These are phyloP conservation scores for Ogataea nakhonphanomensis DNA, from an alignment of 805 yeast species.

Conservation along the genomic window DNA sequence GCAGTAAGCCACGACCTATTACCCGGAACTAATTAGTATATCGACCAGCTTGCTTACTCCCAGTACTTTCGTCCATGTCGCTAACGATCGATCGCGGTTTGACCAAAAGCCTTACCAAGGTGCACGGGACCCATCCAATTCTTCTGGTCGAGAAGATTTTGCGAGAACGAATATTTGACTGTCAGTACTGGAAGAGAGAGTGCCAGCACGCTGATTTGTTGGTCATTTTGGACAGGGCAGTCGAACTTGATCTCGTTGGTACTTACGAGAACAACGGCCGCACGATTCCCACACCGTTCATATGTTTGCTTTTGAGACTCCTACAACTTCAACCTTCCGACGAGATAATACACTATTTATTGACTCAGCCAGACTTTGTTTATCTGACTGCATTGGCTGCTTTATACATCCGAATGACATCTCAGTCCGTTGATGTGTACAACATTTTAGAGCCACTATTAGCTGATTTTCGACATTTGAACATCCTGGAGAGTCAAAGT, in stretches of 20 bases:
- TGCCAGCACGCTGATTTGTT: constrained; percentile 46
- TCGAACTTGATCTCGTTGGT: constrained; percentile 47
- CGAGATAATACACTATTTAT: constrained; percentile 52
- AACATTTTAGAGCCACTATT: constrained; percentile 50
- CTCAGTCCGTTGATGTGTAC: constrained; percentile 45
- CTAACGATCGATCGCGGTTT: constrained; percentile 36
- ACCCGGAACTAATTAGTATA: constrained; percentile 9
- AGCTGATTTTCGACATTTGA: constrained; percentile 67
- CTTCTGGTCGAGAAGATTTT: constrained; percentile 55
- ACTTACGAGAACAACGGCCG: constrained; percentile 33
- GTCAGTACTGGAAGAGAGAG: constrained; percentile 54
- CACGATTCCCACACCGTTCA: constrained; percentile 64
- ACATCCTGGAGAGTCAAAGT: constrained; percentile 41
- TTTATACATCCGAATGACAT: constrained; percentile 54
- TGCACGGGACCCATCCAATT: constrained; percentile 47
- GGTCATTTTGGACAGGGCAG: constrained; percentile 45
- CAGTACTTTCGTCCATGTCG: constrained; percentile 5
- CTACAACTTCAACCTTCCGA: constrained; percentile 69
- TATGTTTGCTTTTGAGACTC: constrained; percentile 73
- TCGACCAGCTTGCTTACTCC: background rate
- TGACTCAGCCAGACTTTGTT: constrained; percentile 68
- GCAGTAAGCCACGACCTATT: constrained; percentile 4
- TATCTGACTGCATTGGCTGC: constrained; percentile 69
- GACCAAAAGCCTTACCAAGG: constrained; percentile 22
- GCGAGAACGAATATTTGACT: constrained; percentile 53